These are phyloP conservation scores for Entomortierella parvispora DNA, from an alignment of 192 early-diverging fungal genomes.

Conservation along the genomic window DNA sequence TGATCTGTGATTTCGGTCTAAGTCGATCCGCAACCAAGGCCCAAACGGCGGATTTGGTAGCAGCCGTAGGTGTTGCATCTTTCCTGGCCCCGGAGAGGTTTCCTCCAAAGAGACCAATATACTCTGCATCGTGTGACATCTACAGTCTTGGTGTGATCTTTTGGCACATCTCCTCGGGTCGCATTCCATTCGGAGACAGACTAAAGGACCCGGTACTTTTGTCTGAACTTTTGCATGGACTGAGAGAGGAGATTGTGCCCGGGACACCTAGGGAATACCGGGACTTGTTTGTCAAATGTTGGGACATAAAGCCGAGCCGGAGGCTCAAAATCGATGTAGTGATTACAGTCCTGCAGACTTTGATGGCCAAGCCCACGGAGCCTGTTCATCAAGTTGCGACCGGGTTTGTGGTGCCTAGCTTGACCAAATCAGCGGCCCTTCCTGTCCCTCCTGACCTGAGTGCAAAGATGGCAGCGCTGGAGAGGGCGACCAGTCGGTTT, in stretches of 20 bases:
- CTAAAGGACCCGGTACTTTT: constrained; percentile 41
- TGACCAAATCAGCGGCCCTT: constrained; percentile 23
- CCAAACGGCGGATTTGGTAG: constrained; percentile 22
- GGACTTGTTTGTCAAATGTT: constrained; percentile 50
- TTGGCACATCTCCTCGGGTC: constrained; percentile 58
- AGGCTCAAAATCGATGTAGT: constrained; percentile 53
- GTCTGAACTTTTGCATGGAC: constrained; percentile 45
- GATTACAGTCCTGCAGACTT: constrained; percentile 42
- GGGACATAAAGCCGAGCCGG: constrained; percentile 46
- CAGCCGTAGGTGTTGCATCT: constrained; percentile 41
- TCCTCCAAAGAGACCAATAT: constrained; percentile 32
- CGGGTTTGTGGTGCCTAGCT: constrained; percentile 40
- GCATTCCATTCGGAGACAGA: constrained; percentile 51
- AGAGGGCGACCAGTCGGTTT: constrained; percentile 31
- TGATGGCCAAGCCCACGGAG: constrained; percentile 36
- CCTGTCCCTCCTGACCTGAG: constrained; percentile 39
- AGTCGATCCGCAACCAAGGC: constrained; percentile 36
- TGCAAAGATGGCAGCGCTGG: constrained; percentile 37
- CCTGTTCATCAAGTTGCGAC: constrained; percentile 17
- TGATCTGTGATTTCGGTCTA: constrained; percentile 53
- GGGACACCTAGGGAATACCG: constrained; percentile 51
- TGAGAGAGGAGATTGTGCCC: constrained; percentile 49
- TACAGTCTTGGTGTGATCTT: constrained; percentile 58
- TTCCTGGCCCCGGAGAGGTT: constrained; percentile 48
- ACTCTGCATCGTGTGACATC: constrained; percentile 50